Base-by-base conservation (phyloP, 768 basidiomycete species). In the Lactarius indigo region DNA sequence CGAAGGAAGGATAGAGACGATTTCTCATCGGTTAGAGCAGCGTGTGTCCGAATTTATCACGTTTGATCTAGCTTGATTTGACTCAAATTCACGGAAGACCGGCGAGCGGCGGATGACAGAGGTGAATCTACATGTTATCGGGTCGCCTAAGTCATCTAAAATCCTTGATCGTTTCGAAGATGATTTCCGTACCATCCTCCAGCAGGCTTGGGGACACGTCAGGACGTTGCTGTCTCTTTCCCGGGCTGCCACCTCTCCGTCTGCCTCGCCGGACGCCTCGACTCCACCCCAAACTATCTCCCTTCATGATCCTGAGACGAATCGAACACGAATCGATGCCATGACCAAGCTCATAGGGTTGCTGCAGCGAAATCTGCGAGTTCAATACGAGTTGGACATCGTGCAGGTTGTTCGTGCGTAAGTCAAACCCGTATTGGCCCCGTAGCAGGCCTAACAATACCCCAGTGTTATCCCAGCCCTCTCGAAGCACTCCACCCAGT, bases 381-480 rank as follows among this genome's bases (percentile, higher is more conserved):
- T 97, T 26, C 83, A 88, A 59, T 92, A 89, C 72, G 90, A 94
- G 72, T 71, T 95, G 28, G 83, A 86, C 57, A 77, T 91, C 8
- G 76, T 80, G 0, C 90, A 94, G 50, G 77, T 95, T 23, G 77
- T 93, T n/a, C 80, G 86, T 72, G 86, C 84, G 95, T 96, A 72
- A 74, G 93, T 77, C 12, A 42, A n/a, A 26, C 23, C 69, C 47
- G 66, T 30, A 35, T 62, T 41, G 42, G 35, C 13, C 58, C n/a
- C 35, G 15, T 39, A 4, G 50, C 52, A 10, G 39, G 41, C 57
- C 63, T 64, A 47, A 70, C 57, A 5, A n/a, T n/a, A 20, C 26
- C 64, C 13, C 74, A 98, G 96, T 20, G 81, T 91, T n/a, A 78
- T 90, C 50, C 89, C 90, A 12, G 87, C 85, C 33, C 82, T 98